A percentile compares a stretch with the other conserved stretches of the same genome.
These are phyloP conservation scores for Phellopilus nigrolimitatus DNA, from an alignment of 1,284 basidiomycete genomes.

Conservation along the genomic window DNA sequence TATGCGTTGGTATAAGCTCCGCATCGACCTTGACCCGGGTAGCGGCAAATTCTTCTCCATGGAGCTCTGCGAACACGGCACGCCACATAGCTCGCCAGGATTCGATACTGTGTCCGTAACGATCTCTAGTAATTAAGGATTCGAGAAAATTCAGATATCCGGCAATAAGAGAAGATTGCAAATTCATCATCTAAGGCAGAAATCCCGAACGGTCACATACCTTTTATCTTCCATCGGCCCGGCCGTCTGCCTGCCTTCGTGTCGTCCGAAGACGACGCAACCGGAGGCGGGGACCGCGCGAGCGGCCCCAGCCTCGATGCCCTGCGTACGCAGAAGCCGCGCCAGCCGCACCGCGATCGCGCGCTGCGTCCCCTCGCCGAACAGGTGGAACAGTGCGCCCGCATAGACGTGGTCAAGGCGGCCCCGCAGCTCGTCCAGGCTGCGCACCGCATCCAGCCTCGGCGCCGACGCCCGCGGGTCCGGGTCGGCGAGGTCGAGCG, in stretches of 20 bases:
- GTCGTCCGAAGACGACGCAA: slow-evolving; percentile 18
- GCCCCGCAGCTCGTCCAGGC: slow-evolving; percentile 3
- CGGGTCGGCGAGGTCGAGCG: slow-evolving; percentile 21
- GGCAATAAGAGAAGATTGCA: no score
- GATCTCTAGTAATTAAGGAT: no score
- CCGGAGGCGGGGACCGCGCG: not conserved
- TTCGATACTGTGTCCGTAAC: slow-evolving; percentile 12
- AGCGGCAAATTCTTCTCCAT: slow-evolving; percentile 7
- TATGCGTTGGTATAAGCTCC: not conserved
- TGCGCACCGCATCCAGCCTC: not conserved
- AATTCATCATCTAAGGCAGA: not conserved
- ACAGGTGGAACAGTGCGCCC: slow-evolving; percentile 20
- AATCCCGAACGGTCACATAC: not conserved
- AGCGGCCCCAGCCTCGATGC: not conserved
- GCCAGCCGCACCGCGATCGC: slow-evolving; percentile 17
- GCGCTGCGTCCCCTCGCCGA: slow-evolving; percentile 18
- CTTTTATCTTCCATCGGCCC: slow-evolving; percentile 12
- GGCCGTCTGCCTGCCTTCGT: slow-evolving; percentile 10
- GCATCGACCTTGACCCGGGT: slow-evolving; percentile 9
- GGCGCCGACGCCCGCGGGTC: not conserved
- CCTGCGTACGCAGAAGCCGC: not conserved
- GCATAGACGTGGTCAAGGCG: slow-evolving; percentile 13
- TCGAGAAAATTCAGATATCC: no score
- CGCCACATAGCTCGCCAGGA: slow-evolving; percentile 17
- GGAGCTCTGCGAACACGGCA: slow-evolving; percentile 3